These are phyloP conservation scores for Syzygium oleosum DNA, from an alignment of 345 rosid genomes.

Conservation along the genomic window DNA sequence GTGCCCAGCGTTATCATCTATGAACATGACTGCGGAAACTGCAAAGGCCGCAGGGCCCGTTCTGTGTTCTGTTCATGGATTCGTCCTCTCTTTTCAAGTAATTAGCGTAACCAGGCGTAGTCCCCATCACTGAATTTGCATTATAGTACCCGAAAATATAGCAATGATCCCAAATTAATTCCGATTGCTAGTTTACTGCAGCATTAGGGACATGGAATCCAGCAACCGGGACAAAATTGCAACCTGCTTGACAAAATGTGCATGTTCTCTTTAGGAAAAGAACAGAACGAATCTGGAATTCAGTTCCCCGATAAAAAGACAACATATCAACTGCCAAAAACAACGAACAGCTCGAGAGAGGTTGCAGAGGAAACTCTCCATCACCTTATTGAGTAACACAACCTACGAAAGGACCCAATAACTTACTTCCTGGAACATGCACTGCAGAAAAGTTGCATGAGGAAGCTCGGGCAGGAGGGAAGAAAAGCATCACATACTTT, in stretches of 20 bases:
- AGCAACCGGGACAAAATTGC: not conserved
- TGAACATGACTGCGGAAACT: not conserved
- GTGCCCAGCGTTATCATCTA: not conserved
- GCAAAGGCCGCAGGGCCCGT: not conserved
- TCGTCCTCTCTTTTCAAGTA: not conserved
- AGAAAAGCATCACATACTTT: not conserved
- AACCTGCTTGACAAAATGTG: not conserved
- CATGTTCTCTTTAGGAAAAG: not conserved
- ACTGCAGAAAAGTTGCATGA: not conserved
- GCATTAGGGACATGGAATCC: not conserved
- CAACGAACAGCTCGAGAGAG: not conserved
- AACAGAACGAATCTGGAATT: not conserved
- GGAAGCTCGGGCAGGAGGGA: not conserved
- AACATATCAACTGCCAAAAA: not conserved
- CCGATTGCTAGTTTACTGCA: not conserved
- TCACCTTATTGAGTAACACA: not conserved
- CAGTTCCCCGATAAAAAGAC: not conserved
- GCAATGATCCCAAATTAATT: not conserved
- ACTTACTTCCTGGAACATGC: not conserved
- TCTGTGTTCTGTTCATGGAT: not conserved
- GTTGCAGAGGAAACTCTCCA: not conserved
- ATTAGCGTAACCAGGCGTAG: not conserved
- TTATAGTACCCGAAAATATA: not conserved
- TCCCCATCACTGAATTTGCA: not conserved
- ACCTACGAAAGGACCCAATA: not conserved